Percentiles rank a stretch among this genome's conserved stretches.
Evolutionary conservation across 2,329 filamentous ascomycete genomes (phyloP).

Genomic region (Ophiostoma pallidulum): DNA sequence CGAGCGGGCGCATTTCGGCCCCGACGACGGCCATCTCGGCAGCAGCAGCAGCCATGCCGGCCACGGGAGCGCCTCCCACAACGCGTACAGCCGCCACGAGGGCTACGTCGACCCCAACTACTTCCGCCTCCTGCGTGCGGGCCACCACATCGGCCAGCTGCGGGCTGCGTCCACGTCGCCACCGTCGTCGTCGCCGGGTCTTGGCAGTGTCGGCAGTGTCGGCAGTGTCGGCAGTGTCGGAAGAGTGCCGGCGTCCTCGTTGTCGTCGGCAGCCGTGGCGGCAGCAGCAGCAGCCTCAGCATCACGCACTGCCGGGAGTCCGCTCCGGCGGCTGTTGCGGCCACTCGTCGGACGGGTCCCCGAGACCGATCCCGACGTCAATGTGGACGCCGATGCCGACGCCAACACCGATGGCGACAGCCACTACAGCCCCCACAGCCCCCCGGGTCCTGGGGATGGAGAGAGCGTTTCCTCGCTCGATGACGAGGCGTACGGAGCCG

Average conservation of each 20-base stretch:
- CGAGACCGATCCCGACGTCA: no score
- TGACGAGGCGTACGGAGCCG: not conserved
- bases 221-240: not conserved
- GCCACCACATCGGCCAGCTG: constrained; percentile 30
- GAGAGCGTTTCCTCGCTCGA: not conserved
- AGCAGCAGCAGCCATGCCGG: constrained; percentile 16
- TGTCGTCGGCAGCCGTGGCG: not conserved
- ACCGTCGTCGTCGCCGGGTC: constrained; percentile 10
- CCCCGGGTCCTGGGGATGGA: no score
- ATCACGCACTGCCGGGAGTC: constrained; percentile 29
- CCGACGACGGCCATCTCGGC: constrained; percentile 6
- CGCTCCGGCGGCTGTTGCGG: constrained; percentile 44
- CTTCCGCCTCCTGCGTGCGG: constrained; percentile 78
- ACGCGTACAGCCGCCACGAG: constrained; percentile 35
- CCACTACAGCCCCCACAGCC: no score
- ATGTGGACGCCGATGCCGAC: constrained; percentile 14
- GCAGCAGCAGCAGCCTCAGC: constrained; percentile 18
- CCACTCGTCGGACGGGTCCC: constrained; percentile 29
- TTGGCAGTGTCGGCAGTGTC: not conserved
- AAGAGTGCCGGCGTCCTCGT: no score
- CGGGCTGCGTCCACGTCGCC: constrained; percentile 29
- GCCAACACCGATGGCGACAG: no score
- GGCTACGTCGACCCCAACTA: constrained; percentile 85
- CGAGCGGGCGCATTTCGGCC: constrained; percentile 39
- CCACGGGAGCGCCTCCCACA: no score